Conservation (phyloP, 2,329 filamentous ascomycete species). For the Ceratocystis colombiana region DNA sequence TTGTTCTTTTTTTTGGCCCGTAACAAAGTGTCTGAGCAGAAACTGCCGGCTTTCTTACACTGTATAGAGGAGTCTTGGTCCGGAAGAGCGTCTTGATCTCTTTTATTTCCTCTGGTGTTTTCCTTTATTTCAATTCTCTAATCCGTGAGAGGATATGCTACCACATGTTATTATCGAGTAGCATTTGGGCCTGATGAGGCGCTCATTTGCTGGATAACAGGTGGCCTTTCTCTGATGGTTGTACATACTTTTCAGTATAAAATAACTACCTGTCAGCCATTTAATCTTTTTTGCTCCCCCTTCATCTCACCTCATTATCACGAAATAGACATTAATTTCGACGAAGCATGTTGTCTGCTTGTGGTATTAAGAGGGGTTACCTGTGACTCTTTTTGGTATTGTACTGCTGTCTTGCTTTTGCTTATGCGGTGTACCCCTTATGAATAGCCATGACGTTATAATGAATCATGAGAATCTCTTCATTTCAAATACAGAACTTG, state of each 20-base stretch:
- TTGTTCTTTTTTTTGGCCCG: constrained; percentile 19
- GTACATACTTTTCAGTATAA: constrained; percentile 15
- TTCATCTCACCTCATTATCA: background rate
- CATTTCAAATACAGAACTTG: background rate
- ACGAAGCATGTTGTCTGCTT: background rate
- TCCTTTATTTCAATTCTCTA: constrained; percentile 11
- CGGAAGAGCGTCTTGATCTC: constrained; percentile 22
- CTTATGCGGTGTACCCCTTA: background rate
- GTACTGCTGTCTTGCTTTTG: background rate
- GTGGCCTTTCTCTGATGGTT: background rate
- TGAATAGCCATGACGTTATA: background rate
- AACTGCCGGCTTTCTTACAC: constrained; percentile 21
- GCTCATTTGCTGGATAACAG: background rate
- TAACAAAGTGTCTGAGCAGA: constrained; percentile 25
- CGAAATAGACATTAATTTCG: background rate
- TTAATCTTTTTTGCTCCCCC: background rate
- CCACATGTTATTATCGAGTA: no score
- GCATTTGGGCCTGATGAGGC: background rate
- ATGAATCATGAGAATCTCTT: background rate
- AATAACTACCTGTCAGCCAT: background rate
- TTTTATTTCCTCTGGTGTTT: constrained; percentile 27
- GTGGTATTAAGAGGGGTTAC: background rate
- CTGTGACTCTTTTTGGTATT: background rate
- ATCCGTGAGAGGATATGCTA: no score
- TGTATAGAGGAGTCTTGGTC: constrained; percentile 16